These are phyloP conservation scores for Luvunga scandens DNA, from an alignment of 345 rosid species.

Conservation along the genomic window DNA sequence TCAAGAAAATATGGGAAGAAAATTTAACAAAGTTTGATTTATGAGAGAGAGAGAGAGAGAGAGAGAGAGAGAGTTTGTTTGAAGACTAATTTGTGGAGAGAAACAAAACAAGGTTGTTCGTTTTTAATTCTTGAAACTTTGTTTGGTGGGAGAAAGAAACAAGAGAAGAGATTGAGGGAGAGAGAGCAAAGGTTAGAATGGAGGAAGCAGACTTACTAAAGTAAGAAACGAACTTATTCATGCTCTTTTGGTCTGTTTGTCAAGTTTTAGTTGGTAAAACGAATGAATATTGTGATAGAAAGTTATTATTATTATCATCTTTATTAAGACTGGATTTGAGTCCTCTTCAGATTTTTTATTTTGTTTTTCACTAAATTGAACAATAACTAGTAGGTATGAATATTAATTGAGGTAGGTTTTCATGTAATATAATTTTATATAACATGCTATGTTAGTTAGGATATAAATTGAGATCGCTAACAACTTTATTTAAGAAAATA, in stretches of 20 bases:
- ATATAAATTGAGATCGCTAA: no score
- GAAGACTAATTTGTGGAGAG: background rate
- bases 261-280: background rate
- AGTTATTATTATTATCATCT: no score
- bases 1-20: background rate
- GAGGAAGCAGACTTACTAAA: background rate
- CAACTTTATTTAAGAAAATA: no score
- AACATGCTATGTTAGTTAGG: no score
- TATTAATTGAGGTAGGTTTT: no score
- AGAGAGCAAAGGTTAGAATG: background rate
- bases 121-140: background rate
- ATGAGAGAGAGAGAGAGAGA: background rate
- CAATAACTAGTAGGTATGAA: no score
- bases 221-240: background rate
- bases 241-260: background rate
- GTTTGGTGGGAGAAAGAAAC: constrained; percentile 1
- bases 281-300: no score
- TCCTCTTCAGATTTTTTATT: no score
- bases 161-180: background rate
- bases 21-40: no score
- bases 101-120: background rate
- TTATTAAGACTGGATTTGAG: background rate
- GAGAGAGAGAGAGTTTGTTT: background rate
- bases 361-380: no score
- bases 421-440: no score